Percentiles rank a stretch among this genome's conserved stretches.
Conservation (phyloP, 2,329 filamentous ascomycete species). For the Blastomyces silverae region DNA sequence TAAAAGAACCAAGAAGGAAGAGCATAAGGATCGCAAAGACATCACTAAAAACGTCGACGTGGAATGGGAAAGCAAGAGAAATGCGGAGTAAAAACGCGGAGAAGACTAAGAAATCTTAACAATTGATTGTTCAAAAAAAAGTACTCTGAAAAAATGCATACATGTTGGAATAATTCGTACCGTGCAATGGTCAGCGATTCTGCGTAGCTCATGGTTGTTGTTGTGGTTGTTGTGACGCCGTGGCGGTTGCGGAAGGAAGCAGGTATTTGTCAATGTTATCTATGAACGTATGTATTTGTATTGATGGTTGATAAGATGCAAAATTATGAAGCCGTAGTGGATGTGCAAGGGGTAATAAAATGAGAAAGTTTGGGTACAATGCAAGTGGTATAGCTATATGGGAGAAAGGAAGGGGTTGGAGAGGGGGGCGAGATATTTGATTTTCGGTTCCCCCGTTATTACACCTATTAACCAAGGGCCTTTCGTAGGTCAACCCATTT, state of each 20-base stretch:
- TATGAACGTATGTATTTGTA: conserved; percentile 13
- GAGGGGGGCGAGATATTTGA: background rate
- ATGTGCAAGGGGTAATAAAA: background rate
- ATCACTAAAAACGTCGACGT: background rate
- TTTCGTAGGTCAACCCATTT: conserved; percentile 69
- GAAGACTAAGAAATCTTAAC: background rate
- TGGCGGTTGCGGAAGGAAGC: background rate
- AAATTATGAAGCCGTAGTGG: background rate
- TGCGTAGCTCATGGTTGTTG: background rate
- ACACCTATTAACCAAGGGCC: conserved; percentile 42
- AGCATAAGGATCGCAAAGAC: background rate
- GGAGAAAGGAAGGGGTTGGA: background rate
- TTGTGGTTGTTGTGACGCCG: background rate
- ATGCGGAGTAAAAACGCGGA: background rate
- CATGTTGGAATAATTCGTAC: background rate
- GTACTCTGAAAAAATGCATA: background rate
- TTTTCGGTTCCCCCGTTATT: background rate
- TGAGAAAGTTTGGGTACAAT: background rate
- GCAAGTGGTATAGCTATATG: conserved; percentile 1
- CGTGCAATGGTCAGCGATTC: background rate
- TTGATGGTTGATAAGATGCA: background rate
- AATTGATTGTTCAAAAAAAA: background rate
- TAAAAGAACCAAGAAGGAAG: background rate
- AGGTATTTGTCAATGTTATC: background rate
- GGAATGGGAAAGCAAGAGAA: background rate